Evolutionary conservation across 805 yeast genomes (phyloP), one percentile per base, ranked within the genome.

Genomic region (Wickerhamiella dianesei): DNA sequence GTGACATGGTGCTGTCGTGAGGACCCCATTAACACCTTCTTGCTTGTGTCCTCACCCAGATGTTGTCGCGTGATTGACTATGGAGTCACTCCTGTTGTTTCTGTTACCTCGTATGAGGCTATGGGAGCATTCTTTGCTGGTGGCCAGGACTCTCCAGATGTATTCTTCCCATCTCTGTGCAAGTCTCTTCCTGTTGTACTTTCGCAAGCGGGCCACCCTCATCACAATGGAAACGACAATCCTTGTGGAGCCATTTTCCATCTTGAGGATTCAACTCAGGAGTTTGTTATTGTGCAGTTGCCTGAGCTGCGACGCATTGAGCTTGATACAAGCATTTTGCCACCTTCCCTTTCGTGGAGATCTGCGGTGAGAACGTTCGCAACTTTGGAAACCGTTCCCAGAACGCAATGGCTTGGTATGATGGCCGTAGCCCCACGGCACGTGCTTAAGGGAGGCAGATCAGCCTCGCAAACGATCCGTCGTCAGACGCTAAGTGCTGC

Each of bases 401-500:
- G 79, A 37, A 73, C 73, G 40, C 76, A 79, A 48, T 86, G 95
- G 95, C 68, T 76, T 39, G 85, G 94, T n/a, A 76, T 85, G 71
- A 71, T 82, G 68, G 68, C 75, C 6, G 64, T 73, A n/a, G 62
- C 78, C 0, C 62, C 65, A 13, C 69, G 65, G 8, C 64, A 74
- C 6, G 63, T 86, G 3, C 66, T 88, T 35, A 72, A 70, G 46
- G 98, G 98, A 43, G 98, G 99, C 3, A 74, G 79, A 2, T 82
- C 95, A 0, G 71, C 71, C 0, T 65, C 71, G 29, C 70, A 73
- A 19, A 67, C 66, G 25, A 62, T 71, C 37, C 71, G 78, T 44
- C 66, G 72, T 1, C 64, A 64, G 48, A 78, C 74, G 35, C 64
- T 86, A 25, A 73, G 83, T 1, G 79, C 95, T 0, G 56, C 56